Evolutionary conservation across 2,329 filamentous ascomycete species (phyloP), one percentile per base, ranked within the genome.

Genomic region (Alternaria alternata): DNA sequence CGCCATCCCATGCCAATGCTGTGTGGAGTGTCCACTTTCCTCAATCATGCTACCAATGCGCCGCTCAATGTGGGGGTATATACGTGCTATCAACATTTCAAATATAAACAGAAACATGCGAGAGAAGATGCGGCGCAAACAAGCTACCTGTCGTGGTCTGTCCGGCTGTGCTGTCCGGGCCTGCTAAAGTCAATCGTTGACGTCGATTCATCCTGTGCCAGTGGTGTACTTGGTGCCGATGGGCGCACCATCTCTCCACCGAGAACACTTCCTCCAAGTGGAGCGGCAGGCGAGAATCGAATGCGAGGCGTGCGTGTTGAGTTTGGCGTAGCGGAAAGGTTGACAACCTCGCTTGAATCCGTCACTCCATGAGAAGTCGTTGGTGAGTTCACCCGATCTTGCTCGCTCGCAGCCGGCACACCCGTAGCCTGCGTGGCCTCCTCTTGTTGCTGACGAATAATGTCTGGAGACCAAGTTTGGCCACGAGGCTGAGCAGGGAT

Each of bases 401-500:
- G 64, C n/a, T 67, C 54, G 56, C 68, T 62, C 4, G 65, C 49
- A 32, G 65, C 62, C n/a, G 70, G 59, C 44, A 67, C 65, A 44
- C 64, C 61, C 11, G 63, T 42, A 30, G 68, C 57, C 14, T 70
- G 67, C 9, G 61, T 61, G 2, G 55, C 46, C 30, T 73, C 69
- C 1, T 69, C 64, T 32, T 69, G 68, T 44, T 71, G 63, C 30
- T 67, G 67, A n/a, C 65, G 61, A 11, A 74, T 61, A 16, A 74
- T 73, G 41, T 76, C 74, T 2, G 85, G 84, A 42, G 82, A 86
- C 84, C 85, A 88, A 6, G 84, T 84, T 46, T 86, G 78, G 36
- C 84, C 83, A 39, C 84, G 80, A 24, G 83, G 83, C 61, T 86
- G 85, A 4, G 86, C 86, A 3, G 87, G 87, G 51, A 89, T 87